Percentiles rank a stretch among this genome's conserved stretches.
phyloP scores from a whole-genome alignment of 1,139 yeast genomes.

The Zhuliangozyma blackwelliae region DNA sequence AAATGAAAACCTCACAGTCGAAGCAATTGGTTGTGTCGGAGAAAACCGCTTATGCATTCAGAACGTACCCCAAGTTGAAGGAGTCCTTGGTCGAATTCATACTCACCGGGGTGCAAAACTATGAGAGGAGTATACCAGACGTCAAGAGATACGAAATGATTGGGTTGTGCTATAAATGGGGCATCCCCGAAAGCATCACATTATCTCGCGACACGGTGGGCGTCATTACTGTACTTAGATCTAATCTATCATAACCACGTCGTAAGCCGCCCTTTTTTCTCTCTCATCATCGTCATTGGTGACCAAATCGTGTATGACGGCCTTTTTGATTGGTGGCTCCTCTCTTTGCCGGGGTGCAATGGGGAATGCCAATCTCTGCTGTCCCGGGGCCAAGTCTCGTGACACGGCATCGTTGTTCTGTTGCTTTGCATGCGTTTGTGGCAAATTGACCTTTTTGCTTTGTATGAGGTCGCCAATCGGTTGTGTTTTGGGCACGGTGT shows the following conservation, averaged over 20 bases:
- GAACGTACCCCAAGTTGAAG: constrained; percentile 6
- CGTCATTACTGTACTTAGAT: constrained; percentile 7
- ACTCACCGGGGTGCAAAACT: constrained; percentile 27
- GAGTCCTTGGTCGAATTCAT: constrained; percentile 17
- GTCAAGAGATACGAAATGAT: constrained; percentile 26
- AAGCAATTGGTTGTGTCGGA: constrained; percentile 3
- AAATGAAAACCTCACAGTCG: background rate
- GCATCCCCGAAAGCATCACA: constrained; percentile 17
- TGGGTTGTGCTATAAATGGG: constrained; percentile 20
- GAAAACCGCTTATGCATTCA: constrained; percentile 5
- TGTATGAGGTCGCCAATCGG: constrained; percentile 50
- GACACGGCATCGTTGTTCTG: constrained; percentile 6
- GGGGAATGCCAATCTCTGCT: constrained; percentile 28
- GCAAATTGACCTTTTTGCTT: constrained; percentile 40
- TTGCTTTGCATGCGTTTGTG: constrained; percentile 5
- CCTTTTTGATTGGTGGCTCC: constrained; percentile 24
- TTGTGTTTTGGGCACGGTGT: constrained; percentile 62
- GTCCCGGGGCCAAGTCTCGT: constrained; percentile 32
- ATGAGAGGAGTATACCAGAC: constrained; percentile 33
- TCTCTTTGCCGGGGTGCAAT: constrained; percentile 9
- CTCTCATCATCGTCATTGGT: constrained; percentile 13
- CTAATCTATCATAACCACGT: no score
- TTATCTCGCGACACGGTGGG: constrained; percentile 27
- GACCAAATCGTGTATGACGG: constrained; percentile 34
- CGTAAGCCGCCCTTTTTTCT: constrained; percentile 1